Conservation (phyloP, 441 rosid genomes). For the Jatropha multifida region DNA sequence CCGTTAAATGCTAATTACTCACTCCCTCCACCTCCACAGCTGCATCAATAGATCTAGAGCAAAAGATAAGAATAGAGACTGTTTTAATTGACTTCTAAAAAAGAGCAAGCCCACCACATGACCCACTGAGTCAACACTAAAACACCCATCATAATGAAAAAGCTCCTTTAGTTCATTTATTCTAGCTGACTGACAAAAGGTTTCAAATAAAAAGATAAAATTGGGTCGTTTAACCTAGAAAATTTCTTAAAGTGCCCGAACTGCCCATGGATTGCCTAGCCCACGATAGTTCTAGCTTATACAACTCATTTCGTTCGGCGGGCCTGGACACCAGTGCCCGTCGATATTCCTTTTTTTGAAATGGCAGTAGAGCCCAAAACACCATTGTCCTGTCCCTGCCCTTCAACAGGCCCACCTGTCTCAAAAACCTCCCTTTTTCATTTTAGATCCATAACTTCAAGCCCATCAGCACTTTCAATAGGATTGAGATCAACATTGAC, state of each 20-base stretch:
- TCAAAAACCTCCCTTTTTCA: neutral
- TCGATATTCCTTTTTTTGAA: neutral
- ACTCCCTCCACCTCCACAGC: neutral
- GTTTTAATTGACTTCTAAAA: neutral
- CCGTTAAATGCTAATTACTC: neutral
- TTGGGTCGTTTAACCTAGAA: neutral
- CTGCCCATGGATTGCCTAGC: neutral
- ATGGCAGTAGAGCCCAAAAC: neutral
- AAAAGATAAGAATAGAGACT: neutral
- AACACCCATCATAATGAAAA: neutral
- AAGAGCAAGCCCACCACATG: neutral
- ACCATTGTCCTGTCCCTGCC: neutral
- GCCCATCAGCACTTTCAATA: neutral
- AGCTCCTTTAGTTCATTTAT: neutral
- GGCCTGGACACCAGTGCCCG: neutral
- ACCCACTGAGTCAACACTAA: neutral
- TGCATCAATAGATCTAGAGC: neutral
- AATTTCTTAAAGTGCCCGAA: neutral
- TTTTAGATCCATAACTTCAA: neutral
- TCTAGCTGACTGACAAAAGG: neutral
- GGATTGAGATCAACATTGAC: too few relatives aligned
- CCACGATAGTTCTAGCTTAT: neutral
- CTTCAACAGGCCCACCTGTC: neutral
- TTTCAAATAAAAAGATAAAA: neutral
- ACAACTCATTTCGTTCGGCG: neutral